Conservation (phyloP, 768 basidiomycete genomes). For the Suillus lakei region DNA sequence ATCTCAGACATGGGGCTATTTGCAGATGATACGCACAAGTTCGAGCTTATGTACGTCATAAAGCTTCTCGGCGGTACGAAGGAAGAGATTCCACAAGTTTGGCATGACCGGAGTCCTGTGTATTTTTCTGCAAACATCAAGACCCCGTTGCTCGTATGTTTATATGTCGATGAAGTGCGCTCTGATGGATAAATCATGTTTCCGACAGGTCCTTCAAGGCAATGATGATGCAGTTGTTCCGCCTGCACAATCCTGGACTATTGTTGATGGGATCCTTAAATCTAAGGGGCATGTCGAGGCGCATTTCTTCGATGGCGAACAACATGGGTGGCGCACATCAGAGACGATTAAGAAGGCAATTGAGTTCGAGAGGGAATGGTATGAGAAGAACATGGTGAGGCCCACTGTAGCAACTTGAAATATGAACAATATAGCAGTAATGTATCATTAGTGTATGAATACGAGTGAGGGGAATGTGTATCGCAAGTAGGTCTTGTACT, state of each 20-base stretch:
- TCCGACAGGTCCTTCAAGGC: constrained; percentile 67
- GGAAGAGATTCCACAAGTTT: constrained; percentile 58
- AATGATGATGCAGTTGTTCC: constrained; percentile 66
- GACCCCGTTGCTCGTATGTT: constrained; percentile 62
- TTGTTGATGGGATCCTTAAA: neutral
- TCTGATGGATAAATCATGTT: constrained; percentile 12
- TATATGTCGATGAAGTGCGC: constrained; percentile 35
- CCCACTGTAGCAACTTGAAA: neutral
- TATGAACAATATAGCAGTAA: neutral
- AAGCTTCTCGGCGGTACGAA: constrained; percentile 65
- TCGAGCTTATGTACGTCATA: constrained; percentile 61
- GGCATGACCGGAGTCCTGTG: constrained; percentile 64
- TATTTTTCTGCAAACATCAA: constrained; percentile 65
- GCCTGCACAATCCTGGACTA: constrained; percentile 55
- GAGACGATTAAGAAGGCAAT: constrained; percentile 41
- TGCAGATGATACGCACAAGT: constrained; percentile 72
- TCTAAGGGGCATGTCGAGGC: constrained; percentile 33
- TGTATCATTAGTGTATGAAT: neutral
- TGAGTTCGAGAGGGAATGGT: constrained; percentile 41
- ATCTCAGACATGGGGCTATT: constrained; percentile 65
- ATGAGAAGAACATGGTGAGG: constrained; percentile 25
- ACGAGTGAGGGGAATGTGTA: neutral
- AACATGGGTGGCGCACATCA: constrained; percentile 44
- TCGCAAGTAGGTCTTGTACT: neutral
- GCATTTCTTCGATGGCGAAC: constrained; percentile 47